phyloP scores from a whole-genome alignment of 1,284 basidiomycete genomes.

The Cutaneotrichosporon spelunceum region DNA sequence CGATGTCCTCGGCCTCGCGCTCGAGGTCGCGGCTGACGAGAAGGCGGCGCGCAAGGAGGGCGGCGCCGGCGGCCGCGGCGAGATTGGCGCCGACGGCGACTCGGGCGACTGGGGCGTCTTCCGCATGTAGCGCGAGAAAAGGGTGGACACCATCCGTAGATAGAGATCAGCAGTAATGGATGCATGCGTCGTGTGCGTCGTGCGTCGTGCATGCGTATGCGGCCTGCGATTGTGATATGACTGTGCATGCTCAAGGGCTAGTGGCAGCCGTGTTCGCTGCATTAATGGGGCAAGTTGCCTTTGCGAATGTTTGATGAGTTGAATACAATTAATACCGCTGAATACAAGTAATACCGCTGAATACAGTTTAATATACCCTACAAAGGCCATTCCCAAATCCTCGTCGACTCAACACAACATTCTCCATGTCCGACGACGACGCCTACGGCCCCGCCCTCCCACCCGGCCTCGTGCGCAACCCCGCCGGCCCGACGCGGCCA shows the following conservation, averaged over 20 bases:
- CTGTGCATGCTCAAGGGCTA: no score
- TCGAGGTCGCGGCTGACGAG: slow-evolving; percentile 65
- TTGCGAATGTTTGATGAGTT: no score
- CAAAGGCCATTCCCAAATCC: no score
- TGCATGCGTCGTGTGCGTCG: no score
- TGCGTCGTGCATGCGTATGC: no score
- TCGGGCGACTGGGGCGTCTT: slow-evolving; percentile 79
- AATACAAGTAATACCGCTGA: no score
- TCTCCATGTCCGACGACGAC: not conserved
- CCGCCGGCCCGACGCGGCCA: no score
- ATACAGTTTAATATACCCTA: no score
- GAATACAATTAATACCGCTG: no score
- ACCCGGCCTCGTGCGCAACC: not conserved
- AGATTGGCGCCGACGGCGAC: slow-evolving; percentile 68
- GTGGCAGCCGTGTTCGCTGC: no score
- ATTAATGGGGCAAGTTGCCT: no score
- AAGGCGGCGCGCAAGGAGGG: slow-evolving; percentile 46
- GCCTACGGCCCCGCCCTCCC: not conserved
- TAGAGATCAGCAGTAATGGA: not conserved
- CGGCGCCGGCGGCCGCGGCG: slow-evolving; percentile 38
- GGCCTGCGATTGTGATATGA: no score
- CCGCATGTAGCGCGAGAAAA: slow-evolving; percentile 63
- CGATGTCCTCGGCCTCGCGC: slow-evolving; percentile 76
- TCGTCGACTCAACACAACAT: not conserved
- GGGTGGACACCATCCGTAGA: not conserved